A percentile compares a stretch with the other conserved stretches of the same genome.
These are phyloP conservation scores for Exophiala oligosperma DNA, from an alignment of 2,329 filamentous ascomycete species.

Conservation along the genomic window DNA sequence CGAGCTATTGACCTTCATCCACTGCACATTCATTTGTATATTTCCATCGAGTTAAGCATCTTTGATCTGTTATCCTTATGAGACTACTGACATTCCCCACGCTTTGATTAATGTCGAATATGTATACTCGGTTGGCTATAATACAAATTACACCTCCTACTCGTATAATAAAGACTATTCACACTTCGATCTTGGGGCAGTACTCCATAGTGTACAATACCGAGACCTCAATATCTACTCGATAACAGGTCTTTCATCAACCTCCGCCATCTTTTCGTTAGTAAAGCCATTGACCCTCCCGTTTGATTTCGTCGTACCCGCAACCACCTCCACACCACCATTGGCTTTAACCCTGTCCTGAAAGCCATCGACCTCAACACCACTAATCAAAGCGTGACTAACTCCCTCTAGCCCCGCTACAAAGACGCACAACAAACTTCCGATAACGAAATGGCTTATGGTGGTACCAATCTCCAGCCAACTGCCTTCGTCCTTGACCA, in stretches of 20 bases:
- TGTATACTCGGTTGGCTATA: too few relatives aligned
- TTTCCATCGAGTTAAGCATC: too few relatives aligned
- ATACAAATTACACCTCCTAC: too few relatives aligned
- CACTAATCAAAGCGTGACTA: slow-evolving; percentile 78
- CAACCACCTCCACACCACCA: slow-evolving; percentile 14
- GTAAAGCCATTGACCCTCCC: slow-evolving; percentile 3
- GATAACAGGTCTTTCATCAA: slow-evolving; percentile 15
- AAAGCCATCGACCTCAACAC: slow-evolving; percentile 59
- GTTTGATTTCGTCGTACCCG: not conserved
- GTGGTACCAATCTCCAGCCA: slow-evolving; percentile 98
- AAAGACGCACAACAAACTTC: slow-evolving; percentile 84
- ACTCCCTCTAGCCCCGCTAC: slow-evolving; percentile 83
- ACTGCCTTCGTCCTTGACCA: slow-evolving; percentile 91
- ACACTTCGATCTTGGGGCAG: too few relatives aligned
- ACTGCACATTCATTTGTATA: too few relatives aligned
- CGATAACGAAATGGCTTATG: slow-evolving; percentile 94
- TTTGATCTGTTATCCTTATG: too few relatives aligned
- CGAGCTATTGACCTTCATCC: too few relatives aligned
- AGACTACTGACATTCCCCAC: too few relatives aligned
- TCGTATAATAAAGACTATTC: too few relatives aligned
- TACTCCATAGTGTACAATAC: too few relatives aligned
- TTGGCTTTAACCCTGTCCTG: slow-evolving; percentile 12
- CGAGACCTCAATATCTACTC: not conserved
- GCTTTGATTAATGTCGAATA: too few relatives aligned
- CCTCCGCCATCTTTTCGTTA: not conserved